Evolutionary conservation across 192 early-diverging fungal genomes (phyloP).

Genomic region (Entomortierella lignicola): DNA sequence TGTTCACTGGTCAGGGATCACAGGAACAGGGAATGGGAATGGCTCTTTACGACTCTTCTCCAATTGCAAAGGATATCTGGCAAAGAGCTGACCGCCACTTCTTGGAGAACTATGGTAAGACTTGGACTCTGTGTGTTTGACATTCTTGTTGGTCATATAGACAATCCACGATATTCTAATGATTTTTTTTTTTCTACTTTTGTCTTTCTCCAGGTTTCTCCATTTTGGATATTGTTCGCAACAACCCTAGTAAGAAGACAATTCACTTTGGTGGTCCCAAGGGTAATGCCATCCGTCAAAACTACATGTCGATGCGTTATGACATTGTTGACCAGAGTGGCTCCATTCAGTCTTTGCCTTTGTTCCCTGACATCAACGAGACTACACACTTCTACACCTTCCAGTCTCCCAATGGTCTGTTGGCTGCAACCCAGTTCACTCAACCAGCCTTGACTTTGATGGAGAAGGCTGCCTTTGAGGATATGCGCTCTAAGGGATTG

Average conservation of each 20-base stretch:
- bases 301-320: slow-evolving; percentile 93
- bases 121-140: background rate
- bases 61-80: slow-evolving; percentile 89
- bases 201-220: slow-evolving; percentile 73
- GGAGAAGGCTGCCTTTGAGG: slow-evolving; percentile 91
- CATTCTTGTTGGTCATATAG: background rate
- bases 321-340: slow-evolving; percentile 84
- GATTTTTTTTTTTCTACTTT: background rate
- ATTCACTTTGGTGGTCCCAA: slow-evolving; percentile 91
- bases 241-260: slow-evolving; percentile 84
- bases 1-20: slow-evolving; percentile 97
- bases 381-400: slow-evolving; percentile 83
- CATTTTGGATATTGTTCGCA: slow-evolving; percentile 89
- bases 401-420: slow-evolving; percentile 83
- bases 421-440: slow-evolving; percentile 96
- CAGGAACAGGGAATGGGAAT: slow-evolving; percentile 97
- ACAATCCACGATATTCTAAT: no score
- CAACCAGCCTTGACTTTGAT: slow-evolving; percentile 91
- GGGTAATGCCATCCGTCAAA: slow-evolving; percentile 82
- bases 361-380: slow-evolving; percentile 90
- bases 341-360: slow-evolving; percentile 77
- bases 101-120: slow-evolving; percentile 77
- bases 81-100: slow-evolving; percentile 92
- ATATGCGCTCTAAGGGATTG: slow-evolving; percentile 89
- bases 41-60: slow-evolving; percentile 87